Conservation (phyloP, 140 eudicot species). For the Ambrosia hybrid region DNA sequence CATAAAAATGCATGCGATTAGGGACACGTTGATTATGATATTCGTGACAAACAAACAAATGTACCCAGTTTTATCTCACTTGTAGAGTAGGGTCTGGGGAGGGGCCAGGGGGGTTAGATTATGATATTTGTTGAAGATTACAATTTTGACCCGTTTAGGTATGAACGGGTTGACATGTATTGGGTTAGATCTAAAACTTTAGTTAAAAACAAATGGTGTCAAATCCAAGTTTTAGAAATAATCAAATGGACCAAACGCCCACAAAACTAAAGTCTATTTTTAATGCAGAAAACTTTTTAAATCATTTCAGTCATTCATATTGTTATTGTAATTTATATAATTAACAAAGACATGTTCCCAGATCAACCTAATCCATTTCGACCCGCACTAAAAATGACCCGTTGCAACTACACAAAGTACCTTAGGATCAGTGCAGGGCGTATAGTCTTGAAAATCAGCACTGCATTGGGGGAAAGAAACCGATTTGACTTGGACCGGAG, state of each 20-base stretch:
- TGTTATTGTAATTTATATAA: neutral
- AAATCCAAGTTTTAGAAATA: neutral
- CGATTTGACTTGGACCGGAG: slow-evolving; percentile 61
- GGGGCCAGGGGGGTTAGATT: neutral
- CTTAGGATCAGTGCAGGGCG: slow-evolving; percentile 97
- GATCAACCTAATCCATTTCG: neutral
- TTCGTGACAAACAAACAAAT: too few species aligned
- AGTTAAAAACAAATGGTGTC: neutral
- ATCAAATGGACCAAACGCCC: neutral
- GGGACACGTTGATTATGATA: neutral
- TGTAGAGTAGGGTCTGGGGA: too few species aligned
- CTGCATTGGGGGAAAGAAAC: slow-evolving; percentile 72
- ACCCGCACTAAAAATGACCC: neutral
- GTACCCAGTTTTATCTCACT: neutral
- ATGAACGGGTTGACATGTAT: neutral
- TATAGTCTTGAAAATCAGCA: slow-evolving; percentile 70
- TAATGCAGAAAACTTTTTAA: neutral
- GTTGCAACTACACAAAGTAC: slow-evolving; percentile 28
- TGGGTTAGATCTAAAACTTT: neutral
- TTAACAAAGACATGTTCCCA: neutral
- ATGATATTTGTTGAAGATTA: neutral
- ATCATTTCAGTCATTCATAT: neutral
- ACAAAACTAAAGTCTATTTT: neutral
- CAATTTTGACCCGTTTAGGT: neutral
- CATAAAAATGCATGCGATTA: neutral